Conservation (phyloP, 345 rosid genomes). For the Sonneratia alba region DNA sequence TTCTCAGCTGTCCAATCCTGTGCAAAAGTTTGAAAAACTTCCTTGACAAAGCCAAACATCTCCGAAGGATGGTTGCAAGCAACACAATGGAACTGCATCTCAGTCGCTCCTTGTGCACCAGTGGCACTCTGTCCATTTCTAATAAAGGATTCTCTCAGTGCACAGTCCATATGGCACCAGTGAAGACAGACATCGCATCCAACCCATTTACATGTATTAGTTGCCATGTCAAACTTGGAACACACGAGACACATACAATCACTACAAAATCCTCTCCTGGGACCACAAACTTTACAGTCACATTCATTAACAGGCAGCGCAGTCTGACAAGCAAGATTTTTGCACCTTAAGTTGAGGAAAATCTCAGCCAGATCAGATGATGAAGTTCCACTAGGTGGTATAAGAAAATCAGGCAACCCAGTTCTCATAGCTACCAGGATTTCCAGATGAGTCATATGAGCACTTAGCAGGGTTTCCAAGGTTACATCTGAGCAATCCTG, state of each 20-base stretch:
- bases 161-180: constrained; percentile 98
- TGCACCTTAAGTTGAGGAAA: constrained; percentile 67
- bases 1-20: constrained; percentile 65
- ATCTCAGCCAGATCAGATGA: constrained; percentile 80
- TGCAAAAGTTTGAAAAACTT: constrained; percentile 76
- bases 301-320: constrained; percentile 89
- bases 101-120: constrained; percentile 47
- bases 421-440: constrained; percentile 75
- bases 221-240: constrained; percentile 85
- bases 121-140: constrained; percentile 61
- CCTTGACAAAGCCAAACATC: constrained; percentile 98
- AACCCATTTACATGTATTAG: constrained; percentile 95
- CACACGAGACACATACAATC: constrained; percentile 94
- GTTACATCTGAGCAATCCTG: constrained; percentile 57
- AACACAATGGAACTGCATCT: constrained; percentile 88
- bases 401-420: constrained; percentile 62
- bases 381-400: constrained; percentile 34
- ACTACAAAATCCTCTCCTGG: constrained; percentile 86
- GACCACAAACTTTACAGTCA: constrained; percentile 79
- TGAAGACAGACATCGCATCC: constrained; percentile 98
- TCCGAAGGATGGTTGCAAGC: constrained; percentile 97
- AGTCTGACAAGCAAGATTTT: constrained; percentile 59
- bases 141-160: constrained; percentile 59
- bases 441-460: constrained; percentile 73
- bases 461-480: constrained; percentile 44